These are phyloP conservation scores for Tuber umbilicatum DNA, from an alignment of 495 filamentous ascomycete genomes.

Conservation along the genomic window DNA sequence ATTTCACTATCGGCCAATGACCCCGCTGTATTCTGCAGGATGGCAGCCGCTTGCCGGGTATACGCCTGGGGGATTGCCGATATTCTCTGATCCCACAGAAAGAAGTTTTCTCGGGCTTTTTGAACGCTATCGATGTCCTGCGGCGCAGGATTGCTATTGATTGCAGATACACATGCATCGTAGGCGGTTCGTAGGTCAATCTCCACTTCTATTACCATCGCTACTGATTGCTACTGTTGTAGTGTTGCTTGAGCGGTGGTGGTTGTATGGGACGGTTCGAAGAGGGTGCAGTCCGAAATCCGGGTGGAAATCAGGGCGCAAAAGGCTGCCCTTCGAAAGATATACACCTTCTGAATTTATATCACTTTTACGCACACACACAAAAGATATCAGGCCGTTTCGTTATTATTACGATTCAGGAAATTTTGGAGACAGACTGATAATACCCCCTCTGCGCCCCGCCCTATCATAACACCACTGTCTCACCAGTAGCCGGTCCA, in stretches of 20 bases:
- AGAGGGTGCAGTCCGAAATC: background rate
- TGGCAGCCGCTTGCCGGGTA: background rate
- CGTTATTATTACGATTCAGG: background rate
- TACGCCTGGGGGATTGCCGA: background rate
- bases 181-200: background rate
- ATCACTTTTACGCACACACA: background rate
- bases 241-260: background rate
- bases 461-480: background rate
- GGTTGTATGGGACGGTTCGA: background rate
- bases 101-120: background rate
- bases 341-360: background rate
- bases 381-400: background rate
- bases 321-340: background rate
- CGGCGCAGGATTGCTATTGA: background rate
- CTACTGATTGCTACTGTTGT: background rate
- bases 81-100: constrained; percentile 1
- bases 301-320: background rate
- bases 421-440: background rate
- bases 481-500: background rate
- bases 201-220: background rate
- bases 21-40: background rate
- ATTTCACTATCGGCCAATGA: background rate
- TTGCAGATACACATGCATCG: background rate
- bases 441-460: background rate
- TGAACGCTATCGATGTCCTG: background rate